A percentile compares a stretch with the other conserved stretches of the same genome.
These are phyloP conservation scores for Rhizoclosmatium globosum DNA, from an alignment of 192 early-diverging fungal genomes.

Conservation along the genomic window DNA sequence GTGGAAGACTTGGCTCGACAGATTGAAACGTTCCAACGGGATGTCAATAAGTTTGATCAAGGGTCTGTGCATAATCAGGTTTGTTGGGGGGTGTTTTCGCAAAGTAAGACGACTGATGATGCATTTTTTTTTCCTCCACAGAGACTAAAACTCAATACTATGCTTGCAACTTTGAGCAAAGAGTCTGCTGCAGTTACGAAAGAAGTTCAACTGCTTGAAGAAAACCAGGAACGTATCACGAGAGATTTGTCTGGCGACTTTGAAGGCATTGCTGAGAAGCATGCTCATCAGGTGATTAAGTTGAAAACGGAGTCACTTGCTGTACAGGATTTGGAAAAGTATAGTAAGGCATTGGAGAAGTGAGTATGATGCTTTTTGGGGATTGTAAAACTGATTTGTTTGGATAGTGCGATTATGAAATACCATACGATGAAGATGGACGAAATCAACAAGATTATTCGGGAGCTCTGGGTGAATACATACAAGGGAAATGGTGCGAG, in stretches of 20 bases:
- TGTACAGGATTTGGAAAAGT: constrained; percentile 82
- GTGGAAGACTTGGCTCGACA: constrained; percentile 40
- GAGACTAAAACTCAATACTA: constrained; percentile 38
- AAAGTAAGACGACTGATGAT: neutral
- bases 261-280: constrained; percentile 75
- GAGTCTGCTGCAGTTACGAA: constrained; percentile 71
- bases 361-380: constrained; percentile 25
- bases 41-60: constrained; percentile 33
- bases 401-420: constrained; percentile 72
- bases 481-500: constrained; percentile 85
- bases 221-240: constrained; percentile 66
- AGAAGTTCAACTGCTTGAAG: constrained; percentile 84
- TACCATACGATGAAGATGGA: constrained; percentile 96
- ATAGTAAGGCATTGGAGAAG: constrained; percentile 82
- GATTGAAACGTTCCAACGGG: constrained; percentile 49
- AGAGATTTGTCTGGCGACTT: constrained; percentile 78
- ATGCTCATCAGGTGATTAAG: constrained; percentile 71
- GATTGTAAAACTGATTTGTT: neutral
- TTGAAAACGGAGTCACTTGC: constrained; percentile 84
- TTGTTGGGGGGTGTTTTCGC: constrained; percentile 1
- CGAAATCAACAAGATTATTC: constrained; percentile 96
- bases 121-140: too few relatives aligned
- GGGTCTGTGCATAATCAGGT: constrained; percentile 11
- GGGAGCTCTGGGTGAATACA: constrained; percentile 95
- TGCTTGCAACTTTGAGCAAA: constrained; percentile 47